Evolutionary conservation across 169 alveolate species (phyloP).

Genomic region (Neospora caninum): DNA sequence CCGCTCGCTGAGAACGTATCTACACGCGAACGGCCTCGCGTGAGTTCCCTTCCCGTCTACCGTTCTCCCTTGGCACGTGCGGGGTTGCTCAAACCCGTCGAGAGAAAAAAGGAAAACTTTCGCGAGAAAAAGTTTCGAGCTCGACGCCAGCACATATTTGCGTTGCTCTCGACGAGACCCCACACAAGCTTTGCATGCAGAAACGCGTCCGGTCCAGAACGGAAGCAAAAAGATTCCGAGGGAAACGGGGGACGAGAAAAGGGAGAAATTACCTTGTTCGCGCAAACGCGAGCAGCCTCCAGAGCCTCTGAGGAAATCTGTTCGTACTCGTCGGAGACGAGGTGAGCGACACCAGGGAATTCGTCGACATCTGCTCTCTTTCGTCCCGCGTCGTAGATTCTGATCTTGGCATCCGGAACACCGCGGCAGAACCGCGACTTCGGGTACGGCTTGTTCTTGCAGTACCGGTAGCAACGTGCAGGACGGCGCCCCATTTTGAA

Average conservation of each 20-base stretch:
- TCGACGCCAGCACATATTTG: too few relatives aligned
- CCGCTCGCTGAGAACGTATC: too few relatives aligned
- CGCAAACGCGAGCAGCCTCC: constrained; percentile 99
- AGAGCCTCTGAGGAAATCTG: constrained; percentile 99
- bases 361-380: constrained; percentile 97
- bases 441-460: constrained; percentile 99
- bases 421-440: constrained; percentile 99
- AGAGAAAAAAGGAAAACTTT: too few relatives aligned
- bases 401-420: constrained; percentile 99
- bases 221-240: too few relatives aligned
- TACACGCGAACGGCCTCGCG: too few relatives aligned
- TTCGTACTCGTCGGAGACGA: constrained; percentile 98
- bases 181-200: too few relatives aligned
- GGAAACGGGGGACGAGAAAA: neutral
- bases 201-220: too few relatives aligned
- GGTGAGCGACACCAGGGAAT: constrained; percentile 97
- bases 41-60: too few relatives aligned
- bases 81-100: too few relatives aligned
- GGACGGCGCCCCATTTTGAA: constrained; percentile 99
- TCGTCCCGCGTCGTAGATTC: constrained; percentile 97
- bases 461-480: constrained; percentile 98
- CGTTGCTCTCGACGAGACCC: too few relatives aligned
- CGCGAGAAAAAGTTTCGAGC: too few relatives aligned
- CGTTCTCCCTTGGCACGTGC: too few relatives aligned
- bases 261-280: constrained; percentile 88